Base-by-base conservation (phyloP, 306 rosid species). In the Medicago ruthenica region DNA sequence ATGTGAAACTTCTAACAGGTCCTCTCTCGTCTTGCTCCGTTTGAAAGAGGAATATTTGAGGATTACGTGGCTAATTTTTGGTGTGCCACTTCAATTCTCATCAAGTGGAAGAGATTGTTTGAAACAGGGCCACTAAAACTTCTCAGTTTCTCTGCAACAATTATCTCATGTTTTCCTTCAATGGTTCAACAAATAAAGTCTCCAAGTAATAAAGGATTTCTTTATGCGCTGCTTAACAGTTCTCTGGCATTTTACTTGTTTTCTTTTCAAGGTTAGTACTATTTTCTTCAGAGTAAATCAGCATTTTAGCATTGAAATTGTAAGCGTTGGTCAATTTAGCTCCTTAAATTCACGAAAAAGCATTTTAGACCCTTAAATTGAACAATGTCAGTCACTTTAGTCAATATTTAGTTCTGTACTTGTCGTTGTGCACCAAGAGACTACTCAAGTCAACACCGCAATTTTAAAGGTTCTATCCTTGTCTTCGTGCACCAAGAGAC, bases 41-140 rank as follows among this genome's bases (percentile, higher is more conserved):
- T 95, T 70, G 98, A 95, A 81, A 84, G 98, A 79, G 98, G 98
- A 45, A 74, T 95, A 86, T 92, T 86, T 67, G 98, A 92, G 87
- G 98, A 95, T 75, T 95, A 92, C 36, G 97, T 95, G 67, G 99
- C 97, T 67, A 95, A 88, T 80, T 90, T 95, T 85, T 95, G 99
- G 99, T 95, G 97, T 75, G 82, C 97, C 54, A 87, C 97, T 54
- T 95, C 97, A 9, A 82, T 90, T 79, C 76, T 92, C 73, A 75
- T 95, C 61, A 90, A 95, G 83, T 95, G 99, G 99, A 95, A 95
- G 86, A 92, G 88, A 80, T 80, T 90, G 70, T 88, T 92, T 70
- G 51, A 91, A 71, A 82, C 92, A 60, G 83, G 83, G 39, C 73
- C 89, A 18, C 79, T 95, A 80, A 92, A 89, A 73, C 84, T 88